These are phyloP conservation scores for Psidium friedrichsthalianum DNA, from an alignment of 345 rosid species.

Conservation along the genomic window DNA sequence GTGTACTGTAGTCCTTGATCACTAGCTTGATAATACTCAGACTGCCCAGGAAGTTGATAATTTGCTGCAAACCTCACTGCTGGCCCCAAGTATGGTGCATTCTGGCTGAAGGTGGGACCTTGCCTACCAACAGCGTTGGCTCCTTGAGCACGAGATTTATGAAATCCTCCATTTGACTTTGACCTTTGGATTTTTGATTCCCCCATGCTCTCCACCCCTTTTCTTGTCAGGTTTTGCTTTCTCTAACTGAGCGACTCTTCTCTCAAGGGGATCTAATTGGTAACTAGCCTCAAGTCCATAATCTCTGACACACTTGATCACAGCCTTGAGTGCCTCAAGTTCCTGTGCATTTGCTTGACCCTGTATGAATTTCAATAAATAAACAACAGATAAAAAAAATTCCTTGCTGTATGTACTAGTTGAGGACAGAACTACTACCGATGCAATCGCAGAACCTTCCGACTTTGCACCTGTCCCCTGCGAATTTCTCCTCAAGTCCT, in stretches of 20 bases:
- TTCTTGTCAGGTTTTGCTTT: slow-evolving; percentile 35
- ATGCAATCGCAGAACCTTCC: slow-evolving; percentile 16
- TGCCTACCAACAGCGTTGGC: slow-evolving; percentile 15
- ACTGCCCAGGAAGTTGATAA: slow-evolving; percentile 25
- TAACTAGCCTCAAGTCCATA: slow-evolving; percentile 44
- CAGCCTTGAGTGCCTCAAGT: slow-evolving; percentile 38
- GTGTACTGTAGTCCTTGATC: slow-evolving; percentile 33
- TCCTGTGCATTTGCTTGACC: slow-evolving; percentile 33
- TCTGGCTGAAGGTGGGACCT: slow-evolving; percentile 10
- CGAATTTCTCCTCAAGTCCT: slow-evolving; percentile 42
- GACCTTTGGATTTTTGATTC: slow-evolving; percentile 27
- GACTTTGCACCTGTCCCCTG: slow-evolving; percentile 31
- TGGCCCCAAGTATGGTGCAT: slow-evolving; percentile 9
- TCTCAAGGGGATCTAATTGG: slow-evolving; percentile 44
- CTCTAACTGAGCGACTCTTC: slow-evolving; percentile 42
- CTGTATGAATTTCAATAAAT: slow-evolving; percentile 10
- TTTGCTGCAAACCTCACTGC: slow-evolving; percentile 11
- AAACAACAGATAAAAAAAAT: background rate
- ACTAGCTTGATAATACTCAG: slow-evolving; percentile 21
- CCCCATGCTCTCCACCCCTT: slow-evolving; percentile 21
- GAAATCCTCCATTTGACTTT: slow-evolving; percentile 21
- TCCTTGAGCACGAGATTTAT: slow-evolving; percentile 17
- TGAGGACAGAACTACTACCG: slow-evolving; percentile 15
- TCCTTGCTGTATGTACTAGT: background rate
- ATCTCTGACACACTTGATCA: slow-evolving; percentile 36